These are phyloP conservation scores for Daldinia decipiens DNA, from an alignment of 495 filamentous ascomycete species.

Conservation along the genomic window DNA sequence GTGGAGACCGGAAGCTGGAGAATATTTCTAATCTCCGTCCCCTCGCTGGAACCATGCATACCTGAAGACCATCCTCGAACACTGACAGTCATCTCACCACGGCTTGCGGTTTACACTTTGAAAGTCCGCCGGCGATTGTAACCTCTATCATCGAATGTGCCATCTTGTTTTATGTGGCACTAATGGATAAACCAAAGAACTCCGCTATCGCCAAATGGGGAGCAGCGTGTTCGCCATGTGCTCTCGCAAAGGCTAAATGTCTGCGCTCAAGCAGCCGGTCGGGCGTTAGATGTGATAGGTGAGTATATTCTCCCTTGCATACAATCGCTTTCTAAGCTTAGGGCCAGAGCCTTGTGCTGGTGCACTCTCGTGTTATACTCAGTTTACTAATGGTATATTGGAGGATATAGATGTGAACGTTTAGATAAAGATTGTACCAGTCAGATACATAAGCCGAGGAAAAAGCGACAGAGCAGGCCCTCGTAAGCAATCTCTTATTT, in stretches of 20 bases:
- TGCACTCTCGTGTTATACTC: not conserved
- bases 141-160: not conserved
- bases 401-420: slow-evolving; percentile 44
- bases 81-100: not conserved
- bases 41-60: not conserved
- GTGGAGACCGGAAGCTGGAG: slow-evolving; percentile 18
- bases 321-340: not conserved
- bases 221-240: slow-evolving; percentile 51
- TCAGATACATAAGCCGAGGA: slow-evolving; percentile 49
- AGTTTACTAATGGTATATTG: slow-evolving; percentile 23
- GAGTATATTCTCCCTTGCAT: slow-evolving; percentile 13
- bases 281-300: slow-evolving; percentile 47
- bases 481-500: slow-evolving; percentile 45
- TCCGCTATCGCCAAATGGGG: slow-evolving; percentile 49
- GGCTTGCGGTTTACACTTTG: slow-evolving; percentile 20
- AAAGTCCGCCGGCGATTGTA: slow-evolving; percentile 43
- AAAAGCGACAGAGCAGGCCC: slow-evolving; percentile 50
- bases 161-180: not conserved
- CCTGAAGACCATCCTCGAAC: slow-evolving; percentile 3
- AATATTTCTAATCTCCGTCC: slow-evolving; percentile 35
- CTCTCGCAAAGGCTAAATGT: slow-evolving; percentile 50
- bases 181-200: slow-evolving; percentile 34
- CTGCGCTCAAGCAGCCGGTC: slow-evolving; percentile 32
- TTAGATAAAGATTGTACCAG: slow-evolving; percentile 49
- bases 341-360: not conserved